Percentiles rank a stretch among this genome's conserved stretches.
Evolutionary conservation across 495 filamentous ascomycete species (phyloP).

Genomic region (Penicillium chermesinum): DNA sequence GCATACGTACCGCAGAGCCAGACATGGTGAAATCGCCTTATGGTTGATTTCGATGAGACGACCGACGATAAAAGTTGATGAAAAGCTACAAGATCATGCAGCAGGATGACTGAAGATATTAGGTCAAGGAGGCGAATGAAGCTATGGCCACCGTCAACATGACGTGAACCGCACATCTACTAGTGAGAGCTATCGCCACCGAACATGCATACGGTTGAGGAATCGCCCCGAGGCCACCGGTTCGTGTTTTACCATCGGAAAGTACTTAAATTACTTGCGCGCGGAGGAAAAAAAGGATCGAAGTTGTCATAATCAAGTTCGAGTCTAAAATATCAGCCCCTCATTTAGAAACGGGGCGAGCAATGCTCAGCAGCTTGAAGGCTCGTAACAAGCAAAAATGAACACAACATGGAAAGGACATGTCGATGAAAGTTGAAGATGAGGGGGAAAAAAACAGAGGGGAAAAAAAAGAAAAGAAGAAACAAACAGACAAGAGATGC

Average conservation of each 20-base stretch:
- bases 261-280: no score
- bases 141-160: neutral
- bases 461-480: slow-evolving; percentile 16
- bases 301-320: neutral
- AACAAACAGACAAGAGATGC: slow-evolving; percentile 37
- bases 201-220: no score
- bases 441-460: neutral
- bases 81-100: no score
- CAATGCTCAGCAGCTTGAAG: slow-evolving; percentile 20
- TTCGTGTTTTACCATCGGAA: no score
- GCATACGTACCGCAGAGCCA: neutral
- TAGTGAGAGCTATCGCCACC: no score
- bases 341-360: slow-evolving; percentile 1
- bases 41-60: no score
- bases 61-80: no score
- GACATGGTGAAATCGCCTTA: neutral
- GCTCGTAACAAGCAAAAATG: neutral
- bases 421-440: no score
- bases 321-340: neutral
- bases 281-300: neutral
- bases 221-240: no score
- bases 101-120: no score
- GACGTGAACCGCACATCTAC: neutral
- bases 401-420: neutral
- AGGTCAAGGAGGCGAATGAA: neutral